Conservation (phyloP, 2,329 filamentous ascomycete species). For the Ophiostoma quercus region DNA sequence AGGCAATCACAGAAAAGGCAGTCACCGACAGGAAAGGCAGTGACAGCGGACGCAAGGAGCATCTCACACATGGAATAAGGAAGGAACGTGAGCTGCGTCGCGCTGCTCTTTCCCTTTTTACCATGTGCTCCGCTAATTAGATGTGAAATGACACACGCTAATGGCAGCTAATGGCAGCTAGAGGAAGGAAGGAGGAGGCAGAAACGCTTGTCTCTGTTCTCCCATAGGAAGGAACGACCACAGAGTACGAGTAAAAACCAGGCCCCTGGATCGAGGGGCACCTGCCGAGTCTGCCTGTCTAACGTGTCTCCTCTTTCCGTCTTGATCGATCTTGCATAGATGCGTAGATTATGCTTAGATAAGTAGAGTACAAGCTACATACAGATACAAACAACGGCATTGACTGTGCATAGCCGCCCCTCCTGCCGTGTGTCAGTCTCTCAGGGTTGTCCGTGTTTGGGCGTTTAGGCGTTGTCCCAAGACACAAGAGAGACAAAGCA, state of each 20-base stretch:
- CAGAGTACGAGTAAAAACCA: not conserved
- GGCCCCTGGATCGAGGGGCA: slow-evolving; percentile 14
- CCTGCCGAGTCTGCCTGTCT: not conserved
- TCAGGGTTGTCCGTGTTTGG: not conserved
- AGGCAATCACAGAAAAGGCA: not conserved
- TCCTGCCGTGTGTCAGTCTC: slow-evolving; percentile 1
- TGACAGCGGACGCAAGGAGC: not conserved
- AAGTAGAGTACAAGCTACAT: not conserved
- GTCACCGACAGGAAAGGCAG: not conserved
- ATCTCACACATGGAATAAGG: not conserved
- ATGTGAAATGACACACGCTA: slow-evolving; percentile 11
- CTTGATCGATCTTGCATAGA: not conserved
- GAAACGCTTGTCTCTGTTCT: not conserved
- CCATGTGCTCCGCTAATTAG: slow-evolving; percentile 7
- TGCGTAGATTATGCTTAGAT: not conserved
- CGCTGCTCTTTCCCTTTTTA: not conserved
- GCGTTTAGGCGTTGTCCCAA: not conserved
- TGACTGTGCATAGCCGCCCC: not conserved
- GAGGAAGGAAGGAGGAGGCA: not conserved
- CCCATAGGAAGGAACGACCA: not conserved
- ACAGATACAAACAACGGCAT: not conserved
- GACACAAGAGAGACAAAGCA: not conserved
- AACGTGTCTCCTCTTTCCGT: not conserved
- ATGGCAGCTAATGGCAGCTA: not conserved
- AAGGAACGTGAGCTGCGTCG: not conserved